Evolutionary conservation across 2,329 filamentous ascomycete species (phyloP).

Genomic region (Penicillium aurantiogriseum): DNA sequence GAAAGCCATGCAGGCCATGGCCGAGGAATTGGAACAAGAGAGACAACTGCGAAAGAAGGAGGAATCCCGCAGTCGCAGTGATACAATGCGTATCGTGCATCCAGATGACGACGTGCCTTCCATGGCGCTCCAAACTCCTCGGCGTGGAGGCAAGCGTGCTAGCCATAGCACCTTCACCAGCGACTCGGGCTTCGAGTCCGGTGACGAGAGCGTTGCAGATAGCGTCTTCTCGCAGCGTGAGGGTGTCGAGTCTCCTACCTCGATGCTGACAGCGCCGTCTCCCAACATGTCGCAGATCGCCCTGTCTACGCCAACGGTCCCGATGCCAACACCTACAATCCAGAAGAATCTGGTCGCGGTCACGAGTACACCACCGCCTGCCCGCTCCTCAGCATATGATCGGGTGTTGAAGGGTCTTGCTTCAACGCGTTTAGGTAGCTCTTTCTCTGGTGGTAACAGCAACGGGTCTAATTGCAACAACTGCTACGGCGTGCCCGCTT

Average conservation of each 20-base stretch:
- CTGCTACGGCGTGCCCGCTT: conserved; percentile 41
- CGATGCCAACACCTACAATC: conserved; percentile 33
- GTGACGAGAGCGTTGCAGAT: conserved; percentile 53
- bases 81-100: conserved; percentile 31
- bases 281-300: conserved; percentile 38
- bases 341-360: conserved; percentile 31
- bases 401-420: conserved; percentile 45
- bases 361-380: conserved; percentile 22
- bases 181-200: conserved; percentile 61
- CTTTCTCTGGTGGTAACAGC: conserved; percentile 27
- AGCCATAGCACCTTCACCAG: conserved; percentile 46
- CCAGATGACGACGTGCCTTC: conserved; percentile 35
- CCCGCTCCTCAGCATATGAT: conserved; percentile 41
- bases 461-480: conserved; percentile 39
- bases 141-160: conserved; percentile 37
- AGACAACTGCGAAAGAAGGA: conserved; percentile 40
- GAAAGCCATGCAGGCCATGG: conserved; percentile 53
- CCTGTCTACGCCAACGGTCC: conserved; percentile 28
- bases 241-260: conserved; percentile 34
- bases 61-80: conserved; percentile 37
- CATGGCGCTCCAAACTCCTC: conserved; percentile 36
- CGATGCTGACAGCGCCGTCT: conserved; percentile 37
- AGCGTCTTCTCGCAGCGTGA: conserved; percentile 48
- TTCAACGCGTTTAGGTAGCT: conserved; percentile 34
- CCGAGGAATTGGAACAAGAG: conserved; percentile 49